A percentile compares a stretch with the other conserved stretches of the same genome.
These are phyloP conservation scores for Amyloporia xantha DNA, from an alignment of 768 basidiomycete species.

Conservation along the genomic window DNA sequence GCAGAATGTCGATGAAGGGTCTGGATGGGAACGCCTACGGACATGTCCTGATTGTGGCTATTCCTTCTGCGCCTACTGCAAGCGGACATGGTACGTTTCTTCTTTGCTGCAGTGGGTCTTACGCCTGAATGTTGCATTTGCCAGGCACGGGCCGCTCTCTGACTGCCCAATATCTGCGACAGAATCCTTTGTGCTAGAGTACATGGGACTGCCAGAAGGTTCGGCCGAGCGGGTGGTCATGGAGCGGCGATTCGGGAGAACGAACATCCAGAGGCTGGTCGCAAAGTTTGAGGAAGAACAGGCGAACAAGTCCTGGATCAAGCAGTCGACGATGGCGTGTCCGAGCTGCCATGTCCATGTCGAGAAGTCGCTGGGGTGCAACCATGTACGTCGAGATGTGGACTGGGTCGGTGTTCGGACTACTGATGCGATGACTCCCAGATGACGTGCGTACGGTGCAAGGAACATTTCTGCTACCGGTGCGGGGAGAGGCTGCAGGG, in stretches of 20 bases:
- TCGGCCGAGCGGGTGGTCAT: constrained; percentile 43
- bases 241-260: constrained; percentile 60
- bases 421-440: constrained; percentile 19
- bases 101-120: neutral
- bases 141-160: constrained; percentile 77
- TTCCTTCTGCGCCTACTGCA: constrained; percentile 81
- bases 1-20: constrained; percentile 41
- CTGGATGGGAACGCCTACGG: constrained; percentile 67
- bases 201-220: constrained; percentile 49
- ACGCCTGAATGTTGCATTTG: constrained; percentile 1
- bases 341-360: constrained; percentile 70
- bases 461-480: constrained; percentile 75
- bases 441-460: constrained; percentile 78
- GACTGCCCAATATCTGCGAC: constrained; percentile 63
- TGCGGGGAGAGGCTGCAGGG: constrained; percentile 52
- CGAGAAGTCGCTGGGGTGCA: constrained; percentile 77
- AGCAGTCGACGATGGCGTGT: constrained; percentile 59
- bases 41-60: constrained; percentile 65
- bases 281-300: constrained; percentile 63
- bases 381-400: constrained; percentile 58
- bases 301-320: constrained; percentile 69
- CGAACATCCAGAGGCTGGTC: constrained; percentile 55
- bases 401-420: neutral
- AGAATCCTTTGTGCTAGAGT: constrained; percentile 60
- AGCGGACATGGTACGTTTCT: constrained; percentile 60